phyloP scores from a whole-genome alignment of 495 filamentous ascomycete genomes.

The Aeminium ludgeri region DNA sequence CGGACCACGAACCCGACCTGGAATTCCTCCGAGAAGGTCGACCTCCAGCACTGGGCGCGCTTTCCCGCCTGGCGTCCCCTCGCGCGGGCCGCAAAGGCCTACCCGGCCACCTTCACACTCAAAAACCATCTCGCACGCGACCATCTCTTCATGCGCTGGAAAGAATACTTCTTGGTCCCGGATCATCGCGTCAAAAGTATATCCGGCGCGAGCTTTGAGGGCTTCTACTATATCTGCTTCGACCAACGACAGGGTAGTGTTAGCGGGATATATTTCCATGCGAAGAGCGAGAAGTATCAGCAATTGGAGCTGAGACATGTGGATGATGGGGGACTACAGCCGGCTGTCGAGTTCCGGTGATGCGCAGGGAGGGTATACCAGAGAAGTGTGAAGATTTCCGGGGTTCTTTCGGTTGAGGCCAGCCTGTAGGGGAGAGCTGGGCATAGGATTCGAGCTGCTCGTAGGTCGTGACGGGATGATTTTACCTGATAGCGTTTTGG shows the following conservation, averaged over 20 bases:
- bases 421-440: no score
- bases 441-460: no score
- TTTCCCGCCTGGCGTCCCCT: constrained; percentile 76
- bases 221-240: constrained; percentile 99
- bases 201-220: constrained; percentile 88
- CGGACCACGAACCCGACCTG: constrained; percentile 75
- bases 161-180: constrained; percentile 94
- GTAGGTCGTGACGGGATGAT: no score
- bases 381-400: no score
- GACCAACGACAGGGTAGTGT: constrained; percentile 76
- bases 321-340: constrained; percentile 65
- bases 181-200: constrained; percentile 84
- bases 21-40: constrained; percentile 84
- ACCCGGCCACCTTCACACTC: constrained; percentile 46
- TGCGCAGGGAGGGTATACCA: neutral
- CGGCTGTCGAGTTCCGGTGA: constrained; percentile 83
- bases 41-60: constrained; percentile 83
- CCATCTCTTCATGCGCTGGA: constrained; percentile 99
- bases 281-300: constrained; percentile 92
- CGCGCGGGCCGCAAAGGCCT: constrained; percentile 53
- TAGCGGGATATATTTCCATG: constrained; percentile 92
- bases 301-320: constrained; percentile 83
- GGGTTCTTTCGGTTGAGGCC: no score
- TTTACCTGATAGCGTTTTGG: no score
- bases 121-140: constrained; percentile 57